Conservation (phyloP, 1,139 yeast species). For the Candida sojae region DNA sequence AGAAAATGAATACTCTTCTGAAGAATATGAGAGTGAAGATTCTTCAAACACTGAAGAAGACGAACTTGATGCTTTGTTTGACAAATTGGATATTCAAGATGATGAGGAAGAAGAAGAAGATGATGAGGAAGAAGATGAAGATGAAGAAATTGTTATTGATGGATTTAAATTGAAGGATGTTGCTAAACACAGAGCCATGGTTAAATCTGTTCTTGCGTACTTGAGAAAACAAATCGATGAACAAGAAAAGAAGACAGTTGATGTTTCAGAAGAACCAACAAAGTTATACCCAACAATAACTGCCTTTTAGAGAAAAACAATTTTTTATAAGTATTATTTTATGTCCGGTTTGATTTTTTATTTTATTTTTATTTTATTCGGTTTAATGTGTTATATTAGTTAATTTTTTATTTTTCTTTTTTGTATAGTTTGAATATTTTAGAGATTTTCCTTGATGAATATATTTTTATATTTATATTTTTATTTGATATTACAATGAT, state of each 20-base stretch:
- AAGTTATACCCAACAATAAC: constrained; percentile 45
- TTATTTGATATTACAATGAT: too few relatives aligned
- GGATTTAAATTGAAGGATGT: constrained; percentile 29
- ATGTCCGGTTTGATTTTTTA: constrained; percentile 5
- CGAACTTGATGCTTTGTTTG: constrained; percentile 16
- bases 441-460: neutral
- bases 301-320: constrained; percentile 31
- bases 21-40: constrained; percentile 6
- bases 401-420: neutral
- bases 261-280: constrained; percentile 14
- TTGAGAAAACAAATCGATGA: constrained; percentile 22
- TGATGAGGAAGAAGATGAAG: constrained; percentile 12
- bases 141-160: constrained; percentile 12
- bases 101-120: constrained; percentile 12
- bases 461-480: too few relatives aligned
- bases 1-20: constrained; percentile 14
- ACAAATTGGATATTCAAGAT: constrained; percentile 10
- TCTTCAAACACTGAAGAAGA: constrained; percentile 6
- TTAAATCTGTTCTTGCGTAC: constrained; percentile 30
- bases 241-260: constrained; percentile 11
- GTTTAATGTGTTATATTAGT: constrained; percentile 1
- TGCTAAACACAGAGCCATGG: constrained; percentile 40
- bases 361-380: neutral
- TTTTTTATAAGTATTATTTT: constrained; percentile 2
- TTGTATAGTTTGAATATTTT: neutral